Percentiles rank a stretch among this genome's conserved stretches.
These are phyloP conservation scores for Diplodia scrobiculata DNA, from an alignment of 2,329 filamentous ascomycete genomes.

Conservation along the genomic window DNA sequence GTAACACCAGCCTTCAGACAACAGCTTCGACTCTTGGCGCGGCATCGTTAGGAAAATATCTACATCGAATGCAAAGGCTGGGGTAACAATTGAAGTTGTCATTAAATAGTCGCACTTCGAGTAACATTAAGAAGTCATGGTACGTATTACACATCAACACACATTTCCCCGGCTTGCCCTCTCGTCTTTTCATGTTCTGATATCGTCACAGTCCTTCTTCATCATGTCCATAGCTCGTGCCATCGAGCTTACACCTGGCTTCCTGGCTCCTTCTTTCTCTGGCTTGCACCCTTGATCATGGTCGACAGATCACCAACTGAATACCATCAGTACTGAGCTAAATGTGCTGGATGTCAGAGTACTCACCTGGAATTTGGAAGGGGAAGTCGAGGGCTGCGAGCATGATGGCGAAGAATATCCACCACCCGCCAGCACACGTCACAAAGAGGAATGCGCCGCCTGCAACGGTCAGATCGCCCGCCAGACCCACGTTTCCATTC, in stretches of 20 bases:
- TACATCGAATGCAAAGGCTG: background rate
- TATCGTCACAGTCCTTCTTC: too few species aligned
- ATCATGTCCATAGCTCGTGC: constrained; percentile 3
- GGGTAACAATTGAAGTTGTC: background rate
- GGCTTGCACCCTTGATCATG: constrained; percentile 50
- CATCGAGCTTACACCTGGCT: constrained; percentile 5
- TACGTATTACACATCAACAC: constrained; percentile 15
- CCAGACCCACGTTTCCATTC: constrained; percentile 41
- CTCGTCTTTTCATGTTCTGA: background rate
- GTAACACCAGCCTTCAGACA: too few species aligned
- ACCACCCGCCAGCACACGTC: constrained; percentile 54
- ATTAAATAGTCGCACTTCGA: constrained; percentile 5
- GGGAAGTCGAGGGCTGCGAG: constrained; percentile 58
- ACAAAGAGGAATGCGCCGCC: constrained; percentile 56
- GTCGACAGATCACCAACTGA: constrained; percentile 50
- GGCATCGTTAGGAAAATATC: background rate
- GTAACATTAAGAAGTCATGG: background rate
- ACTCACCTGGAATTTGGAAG: constrained; percentile 36
- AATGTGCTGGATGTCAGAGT: background rate
- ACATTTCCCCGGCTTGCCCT: background rate
- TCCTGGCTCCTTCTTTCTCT: constrained; percentile 33
- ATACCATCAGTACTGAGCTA: constrained; percentile 2
- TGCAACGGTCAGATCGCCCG: constrained; percentile 40
- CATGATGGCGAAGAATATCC: constrained; percentile 58
- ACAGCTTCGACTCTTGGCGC: too few species aligned